Conservation (phyloP, 805 yeast species). For the Saccharomycopsis selenospora region DNA sequence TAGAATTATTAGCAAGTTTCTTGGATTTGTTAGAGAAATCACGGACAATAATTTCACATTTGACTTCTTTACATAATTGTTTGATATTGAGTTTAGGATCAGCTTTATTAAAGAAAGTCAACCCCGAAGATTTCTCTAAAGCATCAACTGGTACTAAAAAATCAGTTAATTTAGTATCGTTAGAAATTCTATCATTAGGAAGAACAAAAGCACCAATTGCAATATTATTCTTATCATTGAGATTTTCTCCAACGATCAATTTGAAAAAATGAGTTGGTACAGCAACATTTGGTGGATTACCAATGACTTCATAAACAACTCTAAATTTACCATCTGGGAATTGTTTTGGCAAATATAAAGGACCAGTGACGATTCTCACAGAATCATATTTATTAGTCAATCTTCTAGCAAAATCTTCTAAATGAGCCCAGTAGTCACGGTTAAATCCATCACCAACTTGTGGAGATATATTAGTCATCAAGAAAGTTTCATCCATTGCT, state of each 20-base stretch:
- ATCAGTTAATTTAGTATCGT: constrained; percentile 57
- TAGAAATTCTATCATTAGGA: constrained; percentile 78
- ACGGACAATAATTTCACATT: constrained; percentile 73
- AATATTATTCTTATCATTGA: constrained; percentile 26
- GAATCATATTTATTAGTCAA: constrained; percentile 63
- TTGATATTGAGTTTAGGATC: constrained; percentile 47
- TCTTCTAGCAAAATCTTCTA: constrained; percentile 81
- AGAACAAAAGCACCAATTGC: constrained; percentile 90
- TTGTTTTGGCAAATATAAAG: constrained; percentile 75
- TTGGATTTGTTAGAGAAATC: constrained; percentile 53
- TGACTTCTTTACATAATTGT: constrained; percentile 71
- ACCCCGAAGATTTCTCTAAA: constrained; percentile 78
- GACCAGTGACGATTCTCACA: constrained; percentile 90
- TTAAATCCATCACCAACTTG: constrained; percentile 98
- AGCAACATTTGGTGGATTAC: constrained; percentile 92
- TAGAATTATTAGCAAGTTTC: constrained; percentile 26
- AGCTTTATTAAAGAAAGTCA: constrained; percentile 67
- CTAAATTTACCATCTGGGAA: constrained; percentile 78
- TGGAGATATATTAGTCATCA: constrained; percentile 85
- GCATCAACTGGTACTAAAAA: constrained; percentile 90
- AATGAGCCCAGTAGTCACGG: constrained; percentile 96
- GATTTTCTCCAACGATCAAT: constrained; percentile 71
- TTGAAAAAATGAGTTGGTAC: constrained; percentile 98
- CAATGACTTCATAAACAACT: constrained; percentile 87
- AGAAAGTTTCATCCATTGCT: constrained; percentile 95